Evolutionary conservation across 768 basidiomycete genomes (phyloP), one percentile per base, ranked within the genome.

Genomic region (Boletus vinaceobasis): DNA sequence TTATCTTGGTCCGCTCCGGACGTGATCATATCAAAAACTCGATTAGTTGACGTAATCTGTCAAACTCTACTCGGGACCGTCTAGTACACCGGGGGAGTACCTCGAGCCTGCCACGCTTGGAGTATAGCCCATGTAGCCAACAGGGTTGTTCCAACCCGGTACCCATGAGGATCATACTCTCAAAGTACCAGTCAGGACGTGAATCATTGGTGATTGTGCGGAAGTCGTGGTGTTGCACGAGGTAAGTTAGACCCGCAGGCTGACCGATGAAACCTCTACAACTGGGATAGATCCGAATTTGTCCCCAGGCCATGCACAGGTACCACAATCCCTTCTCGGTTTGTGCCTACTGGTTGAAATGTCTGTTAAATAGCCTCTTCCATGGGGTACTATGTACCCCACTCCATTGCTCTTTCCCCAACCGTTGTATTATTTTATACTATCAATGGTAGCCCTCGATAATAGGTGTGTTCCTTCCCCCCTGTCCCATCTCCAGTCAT

Each of bases 161-260:
- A n/a, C n/a, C n/a, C n/a, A 99, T 87, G 66, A 82, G 70, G 3
- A 90, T 89, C 97, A 99, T 98, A 55, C 77, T 79, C 74, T 98
- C 89, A 60, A 90, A 94, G 71, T 98, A 99, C 97, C 97, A 99
- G 67, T 99, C 97, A 0, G 97, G 96, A 9, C 97, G 84, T 0
- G 88, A 87, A 65, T 98, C 96, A 55, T 86, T 88, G 35, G 86
- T 88, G 66, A 78, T 86, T 0, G 86, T 87, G 17, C 96, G 89
- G 83, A 99, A 99, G 68, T 99, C 96, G 69, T 98, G 97, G 69
- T 98, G 98, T 63, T 84, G 77, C 1, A 87, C 77, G 63, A 81
- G 62, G 85, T 82, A 58, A 96, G 77, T 1, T 80, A 78, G 21
- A 99, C 84, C 70, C 87, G 98, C 0, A 90, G 92, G 53, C 84